Evolutionary conservation across 495 filamentous ascomycete species (phyloP), one percentile per base, ranked within the genome.

Genomic region (Rostrohypoxylon terebratum): DNA sequence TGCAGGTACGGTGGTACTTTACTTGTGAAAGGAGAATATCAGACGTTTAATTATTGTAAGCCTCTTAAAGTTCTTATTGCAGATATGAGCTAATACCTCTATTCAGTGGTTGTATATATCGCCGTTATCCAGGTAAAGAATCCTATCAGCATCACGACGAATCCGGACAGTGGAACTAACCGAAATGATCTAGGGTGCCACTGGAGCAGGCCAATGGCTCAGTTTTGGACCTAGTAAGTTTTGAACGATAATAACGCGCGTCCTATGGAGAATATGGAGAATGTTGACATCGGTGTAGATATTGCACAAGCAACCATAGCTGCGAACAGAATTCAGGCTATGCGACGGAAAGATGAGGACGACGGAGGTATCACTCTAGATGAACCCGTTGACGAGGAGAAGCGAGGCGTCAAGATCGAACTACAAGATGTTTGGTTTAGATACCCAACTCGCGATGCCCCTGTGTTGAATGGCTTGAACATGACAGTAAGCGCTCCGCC

Each of bases 221-320:
- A 84, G 82, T 33, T 84, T 82, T 57, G 81, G 77, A 13, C 83
- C 83, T 7, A 84, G 84, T 86, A 79, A 74, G 83, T 77, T 25
- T 34, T 47, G 33, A 59, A 16, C 14, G 9, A 42, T 5, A 10
- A 42, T 5, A 8, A 48, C 51, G 36, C n/a, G 53, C 40, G 16
- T 18, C 60, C 28, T 53, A 53, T 16, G 18, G 13, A 10, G 16
- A 61, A 13, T 53, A 53, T 16, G 18, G 13, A 10, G 16, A 61
- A 13, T 14, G 2, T 40, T 71, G 48, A 66, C 34, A 44, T 14
- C 18, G 33, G 16, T 2, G 9, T 34, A 84, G 82, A 90, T 62
- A 84, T 89, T 25, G 87, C 88, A 3, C 86, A 89, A 66, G 89
- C 87, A 1, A 83, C 79, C 6, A 84, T 87, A 5, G 85, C 88